Percentiles rank a stretch among this genome's conserved stretches.
Conservation (phyloP, 805 yeast genomes). For the Teunomyces aglyptinius region DNA sequence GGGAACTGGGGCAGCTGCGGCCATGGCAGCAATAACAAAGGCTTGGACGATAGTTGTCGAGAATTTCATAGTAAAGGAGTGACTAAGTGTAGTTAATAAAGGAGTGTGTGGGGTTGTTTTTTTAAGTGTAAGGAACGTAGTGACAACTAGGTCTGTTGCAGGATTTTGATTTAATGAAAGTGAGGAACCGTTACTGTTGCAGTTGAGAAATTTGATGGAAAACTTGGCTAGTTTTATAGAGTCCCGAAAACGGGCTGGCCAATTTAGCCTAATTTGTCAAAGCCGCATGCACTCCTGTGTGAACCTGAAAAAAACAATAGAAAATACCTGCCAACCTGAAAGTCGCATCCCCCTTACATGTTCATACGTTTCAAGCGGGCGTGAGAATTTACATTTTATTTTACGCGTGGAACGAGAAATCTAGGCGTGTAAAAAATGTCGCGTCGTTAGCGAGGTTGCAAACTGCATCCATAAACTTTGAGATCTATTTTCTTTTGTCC, state of each 20-base stretch:
- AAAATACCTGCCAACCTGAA: background rate
- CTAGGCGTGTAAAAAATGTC: background rate
- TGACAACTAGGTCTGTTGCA: background rate
- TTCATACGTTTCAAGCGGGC: background rate
- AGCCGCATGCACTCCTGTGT: constrained; percentile 1
- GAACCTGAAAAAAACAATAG: background rate
- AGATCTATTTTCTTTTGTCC: background rate
- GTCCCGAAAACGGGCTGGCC: constrained; percentile 1
- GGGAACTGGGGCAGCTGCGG: constrained; percentile 27
- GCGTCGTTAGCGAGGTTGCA: background rate
- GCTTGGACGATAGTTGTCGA: constrained; percentile 15
- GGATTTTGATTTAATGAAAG: background rate
- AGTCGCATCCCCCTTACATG: background rate
- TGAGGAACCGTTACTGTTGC: background rate
- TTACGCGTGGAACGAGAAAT: background rate
- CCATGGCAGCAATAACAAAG: constrained; percentile 12
- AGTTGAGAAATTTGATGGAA: background rate
- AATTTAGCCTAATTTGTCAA: background rate
- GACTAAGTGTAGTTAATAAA: constrained; percentile 5
- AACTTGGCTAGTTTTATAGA: background rate
- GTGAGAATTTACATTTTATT: background rate
- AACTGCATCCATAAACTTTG: background rate
- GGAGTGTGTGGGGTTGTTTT: background rate
- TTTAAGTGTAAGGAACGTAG: background rate
- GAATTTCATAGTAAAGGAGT: constrained; percentile 15